Evolutionary conservation across 208 protist genomes (phyloP).

Genomic region (Leishmania aethiopica): DNA sequence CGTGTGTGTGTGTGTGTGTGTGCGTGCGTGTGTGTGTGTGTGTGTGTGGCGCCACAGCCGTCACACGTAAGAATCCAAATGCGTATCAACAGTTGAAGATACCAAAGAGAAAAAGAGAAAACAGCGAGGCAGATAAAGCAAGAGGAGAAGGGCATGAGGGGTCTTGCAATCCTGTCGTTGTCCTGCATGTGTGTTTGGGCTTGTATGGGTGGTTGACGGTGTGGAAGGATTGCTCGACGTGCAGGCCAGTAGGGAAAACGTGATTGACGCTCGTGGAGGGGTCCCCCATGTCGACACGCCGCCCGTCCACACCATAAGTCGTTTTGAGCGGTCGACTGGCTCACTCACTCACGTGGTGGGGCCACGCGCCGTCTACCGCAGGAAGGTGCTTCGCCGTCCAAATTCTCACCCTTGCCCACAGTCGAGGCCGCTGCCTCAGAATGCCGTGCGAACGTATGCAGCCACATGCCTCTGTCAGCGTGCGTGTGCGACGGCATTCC

Average conservation of each 20-base stretch:
- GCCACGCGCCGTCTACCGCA: not conserved
- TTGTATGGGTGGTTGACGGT: not conserved
- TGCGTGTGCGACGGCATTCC: not conserved
- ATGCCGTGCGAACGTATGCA: not conserved
- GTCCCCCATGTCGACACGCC: not conserved
- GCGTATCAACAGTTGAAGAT: not conserved
- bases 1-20: not conserved
- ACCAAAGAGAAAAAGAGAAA: not conserved
- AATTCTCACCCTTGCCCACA: not conserved
- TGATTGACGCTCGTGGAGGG: not conserved
- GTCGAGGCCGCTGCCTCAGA: not conserved
- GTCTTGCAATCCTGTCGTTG: not conserved
- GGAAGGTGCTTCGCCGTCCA: not conserved
- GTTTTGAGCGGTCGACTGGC: not conserved
- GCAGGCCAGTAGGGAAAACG: not conserved
- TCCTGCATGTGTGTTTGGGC: not conserved
- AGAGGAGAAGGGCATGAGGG: not conserved
- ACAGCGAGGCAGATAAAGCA: not conserved
- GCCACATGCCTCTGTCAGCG: not conserved
- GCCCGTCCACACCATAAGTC: not conserved
- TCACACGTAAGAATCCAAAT: not conserved
- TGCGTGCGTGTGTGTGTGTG: not conserved
- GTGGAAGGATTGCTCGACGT: not conserved
- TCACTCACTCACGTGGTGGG: not conserved
- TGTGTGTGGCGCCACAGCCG: not conserved